phyloP scores from a whole-genome alignment of 139 green algal species.

The Chlamydomonas incerta region DNA sequence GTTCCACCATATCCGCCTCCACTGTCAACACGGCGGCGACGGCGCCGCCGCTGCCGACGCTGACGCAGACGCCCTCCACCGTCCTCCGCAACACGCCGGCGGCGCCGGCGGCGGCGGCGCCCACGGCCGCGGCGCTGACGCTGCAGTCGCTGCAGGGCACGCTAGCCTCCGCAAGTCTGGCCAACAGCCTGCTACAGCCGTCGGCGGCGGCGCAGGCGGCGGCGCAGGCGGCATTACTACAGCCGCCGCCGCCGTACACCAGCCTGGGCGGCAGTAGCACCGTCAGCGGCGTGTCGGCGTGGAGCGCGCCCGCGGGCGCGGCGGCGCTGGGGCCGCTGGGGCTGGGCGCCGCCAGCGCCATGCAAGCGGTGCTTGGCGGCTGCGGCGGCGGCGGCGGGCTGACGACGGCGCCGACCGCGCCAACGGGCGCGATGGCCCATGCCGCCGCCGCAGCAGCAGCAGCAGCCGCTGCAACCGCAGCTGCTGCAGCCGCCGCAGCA shows the following conservation, averaged over 20 bases:
- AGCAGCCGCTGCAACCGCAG: neutral
- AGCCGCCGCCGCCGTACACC: no score
- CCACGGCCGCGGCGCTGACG: neutral
- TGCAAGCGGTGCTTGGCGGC: no score
- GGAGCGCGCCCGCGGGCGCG: slow-evolving; percentile 2
- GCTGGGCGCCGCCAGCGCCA: neutral
- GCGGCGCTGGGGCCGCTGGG: neutral
- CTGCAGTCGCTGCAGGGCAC: slow-evolving; percentile 33
- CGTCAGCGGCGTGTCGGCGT: neutral
- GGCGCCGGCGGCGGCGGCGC: neutral
- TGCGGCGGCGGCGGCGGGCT: neutral
- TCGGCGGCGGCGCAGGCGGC: neutral
- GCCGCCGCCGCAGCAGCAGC: neutral
- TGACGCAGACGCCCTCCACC: neutral
- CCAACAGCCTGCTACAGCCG: slow-evolving; percentile 16
- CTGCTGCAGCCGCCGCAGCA: neutral
- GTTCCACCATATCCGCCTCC: neutral
- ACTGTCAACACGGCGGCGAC: neutral
- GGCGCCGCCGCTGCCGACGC: neutral
- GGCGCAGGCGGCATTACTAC: neutral
- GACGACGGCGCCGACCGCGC: neutral
- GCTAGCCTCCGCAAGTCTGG: slow-evolving; percentile 35
- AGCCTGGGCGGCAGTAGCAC: neutral
- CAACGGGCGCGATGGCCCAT: neutral
- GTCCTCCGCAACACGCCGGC: neutral